Base-by-base conservation (phyloP, 495 filamentous ascomycete genomes). In the Aspergillus affinis region DNA sequence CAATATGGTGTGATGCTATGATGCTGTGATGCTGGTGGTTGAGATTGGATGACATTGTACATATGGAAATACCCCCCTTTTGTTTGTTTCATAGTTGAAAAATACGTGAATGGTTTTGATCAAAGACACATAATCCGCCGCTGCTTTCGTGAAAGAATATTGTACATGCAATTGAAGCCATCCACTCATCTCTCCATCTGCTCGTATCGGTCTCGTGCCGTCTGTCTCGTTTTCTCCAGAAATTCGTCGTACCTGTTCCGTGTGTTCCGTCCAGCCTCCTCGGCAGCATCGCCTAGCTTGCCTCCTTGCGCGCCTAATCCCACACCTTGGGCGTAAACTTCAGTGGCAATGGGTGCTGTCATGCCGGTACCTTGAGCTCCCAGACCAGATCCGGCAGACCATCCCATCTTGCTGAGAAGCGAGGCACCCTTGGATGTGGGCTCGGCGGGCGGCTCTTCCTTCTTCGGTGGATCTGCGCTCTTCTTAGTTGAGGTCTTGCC, bases 391-490 rank as follows among this genome's bases (percentile, higher is more conserved):
- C 92, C 92, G 3, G 84, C 84, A 13, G 81, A 86, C 90, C 90
- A 96, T 17, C 92, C 92, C 90, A 96, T 95, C 76, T 96, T 96
- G 52, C 88, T 86, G 7, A 97, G 82, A 32, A 97, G 76, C 0
- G 88, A 85, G 6, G 90, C 89, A 23, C 92, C 93, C 75, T 93
- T 96, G n/a, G 90, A 93, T 1, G 72, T 73, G 6, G 67, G 59
- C 57, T 82, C 81, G 19, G 75, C 73, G 1, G 76, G 69, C 53
- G 66, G 61, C 15, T 73, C 69, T 15, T 75, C 68, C 19, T 75
- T 76, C 59, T 72, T 64, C 21, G 68, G 57, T 2, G 75, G 56
- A 13, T 70, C 57, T 17, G 69, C 49, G 45, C 60, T 60, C 19
- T 65, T 54, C 60, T 82, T 80, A 49, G 74, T 69, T 45, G 30